phyloP scores from a whole-genome alignment of 2,329 filamentous ascomycete species.

The Phyllosticta citrichinensis region DNA sequence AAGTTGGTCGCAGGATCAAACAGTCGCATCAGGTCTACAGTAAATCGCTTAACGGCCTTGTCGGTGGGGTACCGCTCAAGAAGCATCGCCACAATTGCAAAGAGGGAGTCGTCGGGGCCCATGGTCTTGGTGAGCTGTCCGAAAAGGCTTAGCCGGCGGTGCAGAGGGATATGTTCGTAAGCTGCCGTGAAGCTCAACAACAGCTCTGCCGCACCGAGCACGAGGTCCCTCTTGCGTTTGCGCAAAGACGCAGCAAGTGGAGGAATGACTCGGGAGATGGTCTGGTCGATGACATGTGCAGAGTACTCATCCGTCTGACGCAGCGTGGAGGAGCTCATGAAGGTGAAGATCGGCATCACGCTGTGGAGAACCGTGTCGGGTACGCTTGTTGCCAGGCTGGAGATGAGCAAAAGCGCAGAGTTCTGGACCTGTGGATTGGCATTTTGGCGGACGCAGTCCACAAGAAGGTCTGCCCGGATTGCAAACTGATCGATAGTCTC shows the following conservation, averaged over 20 bases:
- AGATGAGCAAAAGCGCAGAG: slow-evolving; percentile 76
- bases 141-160: slow-evolving; percentile 75
- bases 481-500: slow-evolving; percentile 65
- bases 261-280: slow-evolving; percentile 87
- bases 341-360: slow-evolving; percentile 98
- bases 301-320: slow-evolving; percentile 95
- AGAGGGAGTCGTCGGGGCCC: slow-evolving; percentile 77
- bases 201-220: slow-evolving; percentile 77
- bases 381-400: slow-evolving; percentile 73
- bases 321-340: slow-evolving; percentile 87
- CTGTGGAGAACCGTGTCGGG: slow-evolving; percentile 90
- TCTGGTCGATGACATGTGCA: slow-evolving; percentile 84
- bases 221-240: slow-evolving; percentile 63
- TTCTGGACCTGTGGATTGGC: slow-evolving; percentile 91
- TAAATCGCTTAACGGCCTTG: slow-evolving; percentile 63
- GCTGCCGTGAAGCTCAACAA: slow-evolving; percentile 94
- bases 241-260: slow-evolving; percentile 78
- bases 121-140: slow-evolving; percentile 75
- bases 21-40: slow-evolving; percentile 60
- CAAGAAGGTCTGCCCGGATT: slow-evolving; percentile 80
- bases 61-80: slow-evolving; percentile 80
- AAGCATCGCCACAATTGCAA: slow-evolving; percentile 78
- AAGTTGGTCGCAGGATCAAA: slow-evolving; percentile 71
- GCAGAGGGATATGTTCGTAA: slow-evolving; percentile 88
- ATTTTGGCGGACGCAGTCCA: slow-evolving; percentile 88